Percentiles rank a stretch among this genome's conserved stretches.
Conservation (phyloP, 2,329 filamentous ascomycete species). For the Alternaria consortialis region DNA sequence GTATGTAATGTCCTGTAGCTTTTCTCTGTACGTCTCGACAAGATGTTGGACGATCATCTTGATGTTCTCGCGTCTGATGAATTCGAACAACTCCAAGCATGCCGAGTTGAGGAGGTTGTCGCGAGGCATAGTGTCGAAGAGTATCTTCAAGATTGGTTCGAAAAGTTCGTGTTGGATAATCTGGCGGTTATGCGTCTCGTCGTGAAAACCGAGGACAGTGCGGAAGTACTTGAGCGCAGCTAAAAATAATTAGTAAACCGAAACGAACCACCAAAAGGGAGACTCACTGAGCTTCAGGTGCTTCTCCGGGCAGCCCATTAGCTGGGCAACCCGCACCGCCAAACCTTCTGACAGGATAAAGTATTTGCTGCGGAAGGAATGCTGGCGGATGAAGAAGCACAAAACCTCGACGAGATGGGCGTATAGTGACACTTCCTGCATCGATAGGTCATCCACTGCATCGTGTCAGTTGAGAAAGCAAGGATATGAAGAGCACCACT, state of each 20-base stretch:
- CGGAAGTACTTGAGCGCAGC: slow-evolving; percentile 94
- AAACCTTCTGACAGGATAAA: slow-evolving; percentile 86
- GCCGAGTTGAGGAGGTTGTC: slow-evolving; percentile 95
- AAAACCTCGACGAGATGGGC: slow-evolving; percentile 91
- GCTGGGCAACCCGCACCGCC: slow-evolving; percentile 79
- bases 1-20: slow-evolving; percentile 77
- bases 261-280: background rate
- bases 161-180: slow-evolving; percentile 83
- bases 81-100: slow-evolving; percentile 92
- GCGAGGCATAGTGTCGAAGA: slow-evolving; percentile 84
- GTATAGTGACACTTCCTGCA: slow-evolving; percentile 89
- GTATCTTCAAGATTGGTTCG: slow-evolving; percentile 82
- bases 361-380: slow-evolving; percentile 84
- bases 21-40: slow-evolving; percentile 83
- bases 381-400: slow-evolving; percentile 91
- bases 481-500: slow-evolving; percentile 32
- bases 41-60: slow-evolving; percentile 85
- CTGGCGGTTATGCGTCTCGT: slow-evolving; percentile 90
- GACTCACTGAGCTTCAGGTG: slow-evolving; percentile 85
- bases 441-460: slow-evolving; percentile 73
- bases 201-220: slow-evolving; percentile 81
- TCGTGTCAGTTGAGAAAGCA: slow-evolving; percentile 28
- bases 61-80: slow-evolving; percentile 69
- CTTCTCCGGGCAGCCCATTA: slow-evolving; percentile 86
- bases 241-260: slow-evolving; percentile 49